Evolutionary conservation across 75 land plant species (phyloP), one percentile per base, ranked within the genome.

Genomic region (Larix kaempferi): DNA sequence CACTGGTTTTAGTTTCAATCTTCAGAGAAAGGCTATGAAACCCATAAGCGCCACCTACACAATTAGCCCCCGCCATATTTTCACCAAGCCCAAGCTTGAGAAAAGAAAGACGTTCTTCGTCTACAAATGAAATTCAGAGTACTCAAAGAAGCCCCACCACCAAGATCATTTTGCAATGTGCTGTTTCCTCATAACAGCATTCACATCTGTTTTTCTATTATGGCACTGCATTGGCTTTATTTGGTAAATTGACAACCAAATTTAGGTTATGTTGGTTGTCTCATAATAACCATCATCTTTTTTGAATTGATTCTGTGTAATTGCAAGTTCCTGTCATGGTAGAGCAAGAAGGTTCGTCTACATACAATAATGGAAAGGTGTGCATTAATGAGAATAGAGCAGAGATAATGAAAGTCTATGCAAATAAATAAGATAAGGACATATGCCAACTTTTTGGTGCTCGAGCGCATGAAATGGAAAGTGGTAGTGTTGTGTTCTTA

Each of bases 151-250:
- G 33, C 33, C 33, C 33, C 1, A 1, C 33, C 33, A 8, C 89
- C 93, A 0, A 91, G 95, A 4, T 88, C 91, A 10, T 90, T 90
- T 59, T 82, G 87, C 82, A 78, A 84, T 0, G 80, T 87, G 3
- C 83, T 93, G 12, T 93, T 93, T 60, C 93, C 95, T 2, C 57
- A 80, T 25, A 74, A 73, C 14, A 85, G 85, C 29, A 75, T 93
- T 17, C 57, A 93, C 23, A 73, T 93, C 21, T 87, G 86, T 29
- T 81, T 87, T 71, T 93, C 93, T 0, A 73, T 91, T 3, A 91
- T 84, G 55, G 85, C 93, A 22, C 67, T 93, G 84, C 91, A 93
- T 55, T 93, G 95, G 95, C 88, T 91, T 22, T 93, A 93, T 35
- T 87, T 85, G 89, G 93, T 91, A 56, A 35, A 14, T 66, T 66